Evolutionary conservation across 164 flowering plant species (phyloP), one percentile per base, ranked within the genome.

Genomic region (Dillenia suffruticosa): DNA sequence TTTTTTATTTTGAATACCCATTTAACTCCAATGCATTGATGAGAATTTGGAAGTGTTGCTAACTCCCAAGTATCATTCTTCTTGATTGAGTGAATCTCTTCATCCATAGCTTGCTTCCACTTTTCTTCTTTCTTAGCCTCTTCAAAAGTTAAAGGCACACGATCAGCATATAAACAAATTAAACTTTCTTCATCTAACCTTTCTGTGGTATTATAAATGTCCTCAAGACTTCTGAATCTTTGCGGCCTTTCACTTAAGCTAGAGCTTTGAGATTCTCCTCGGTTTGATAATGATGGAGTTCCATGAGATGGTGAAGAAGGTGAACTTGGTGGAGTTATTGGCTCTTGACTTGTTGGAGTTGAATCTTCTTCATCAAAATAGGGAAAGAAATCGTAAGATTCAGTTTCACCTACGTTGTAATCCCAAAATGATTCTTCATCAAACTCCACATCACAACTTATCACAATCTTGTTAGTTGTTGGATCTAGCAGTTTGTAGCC

Each of bases 401-500:
- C 52, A 13, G 44, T 0, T 5, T 13, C 24, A 44, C 0, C 10
- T 0, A 10, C 48, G 9, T 19, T 13, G 54, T 54, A 60, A 13
- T 19, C 19, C 54, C 54, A 60, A 9, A 0, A 9, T 49, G 5
- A 15, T 9, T 11, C 11, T 46, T 60, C 63, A 8, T 48, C 54
- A 60, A 60, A 60, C 9, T 48, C 54, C 24, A 60, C 63, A 49
- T 60, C 54, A 9, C 63, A 5, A 24, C 54, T 60, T 11, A 60
- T 13, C 16, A 4, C 11, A 5, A 47, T 17, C 15, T 22, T 24
- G n/a, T 49, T 49, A 15, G 24, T 22, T n/a, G 22, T 16, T 10
- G 63, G 63, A 46, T 60, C 43, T 12, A 16, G 14, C 16, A 60
- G 0, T 16, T 54, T 10, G 54, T 49, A 49, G 0, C 9, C 63